These are phyloP conservation scores for Ciborinia camelliae DNA, from an alignment of 2,329 filamentous ascomycete genomes.

Conservation along the genomic window DNA sequence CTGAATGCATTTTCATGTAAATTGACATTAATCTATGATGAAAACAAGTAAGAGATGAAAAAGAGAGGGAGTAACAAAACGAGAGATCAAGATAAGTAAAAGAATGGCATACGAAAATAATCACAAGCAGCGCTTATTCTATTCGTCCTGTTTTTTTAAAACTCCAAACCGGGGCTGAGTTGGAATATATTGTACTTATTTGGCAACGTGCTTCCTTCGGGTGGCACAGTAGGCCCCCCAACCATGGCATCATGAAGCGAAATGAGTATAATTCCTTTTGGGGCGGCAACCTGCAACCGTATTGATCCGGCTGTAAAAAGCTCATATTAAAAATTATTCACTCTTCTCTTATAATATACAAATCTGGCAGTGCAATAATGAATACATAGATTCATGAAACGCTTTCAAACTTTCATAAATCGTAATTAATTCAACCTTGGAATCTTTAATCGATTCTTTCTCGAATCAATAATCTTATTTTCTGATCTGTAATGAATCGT, in stretches of 20 bases:
- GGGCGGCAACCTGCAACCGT: not conserved
- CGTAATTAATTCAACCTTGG: too few species aligned
- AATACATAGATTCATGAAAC: too few species aligned
- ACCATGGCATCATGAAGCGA: not conserved
- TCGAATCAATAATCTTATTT: too few species aligned
- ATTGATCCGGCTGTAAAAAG: not conserved
- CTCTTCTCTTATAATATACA: too few species aligned
- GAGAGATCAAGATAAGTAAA: not conserved
- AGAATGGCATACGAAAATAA: not conserved
- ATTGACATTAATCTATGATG: not conserved
- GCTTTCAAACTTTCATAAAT: too few species aligned
- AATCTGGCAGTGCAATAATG: too few species aligned
- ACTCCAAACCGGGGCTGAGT: not conserved
- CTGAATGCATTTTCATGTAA: not conserved
- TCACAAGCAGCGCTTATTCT: not conserved
- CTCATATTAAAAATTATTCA: too few species aligned
- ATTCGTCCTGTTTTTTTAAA: not conserved
- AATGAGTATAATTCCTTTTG: not conserved
- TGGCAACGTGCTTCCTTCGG: not conserved
- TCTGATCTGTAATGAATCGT: too few species aligned
- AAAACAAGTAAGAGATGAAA: not conserved
- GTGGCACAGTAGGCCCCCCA: not conserved
- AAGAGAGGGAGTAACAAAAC: not conserved
- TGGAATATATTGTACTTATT: not conserved
- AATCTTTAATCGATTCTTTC: too few species aligned